Conservation (phyloP, 306 rosid species). For the Cucumis sativus region Cucumber_9930_V3 NC_026661.2:20343501-20344000, state of each 20-base stretch:
- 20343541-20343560: conserved; percentile 12
- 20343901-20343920: conserved; percentile 46
- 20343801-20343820: conserved; percentile 57
- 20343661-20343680: conserved; percentile 24
- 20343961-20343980: conserved; percentile 58
- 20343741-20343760: conserved; percentile 43
- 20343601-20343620: conserved; percentile 41
- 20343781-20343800: conserved; percentile 55
- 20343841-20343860: too few species aligned
- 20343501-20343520: conserved; percentile 9
- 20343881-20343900: conserved; percentile 43
- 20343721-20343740: conserved; percentile 78
- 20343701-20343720: conserved; percentile 51
- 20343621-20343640: conserved; percentile 73
- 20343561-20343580: neutral
- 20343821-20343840: too few species aligned
- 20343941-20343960: conserved; percentile 57
- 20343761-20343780: conserved; percentile 40
- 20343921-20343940: conserved; percentile 37
- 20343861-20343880: conserved; percentile 66
- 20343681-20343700: conserved; percentile 54
- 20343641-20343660: conserved; percentile 79
- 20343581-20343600: conserved; percentile 20
- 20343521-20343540: conserved; percentile 6
- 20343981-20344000: conserved; percentile 25